Base-by-base conservation (phyloP, 495 filamentous ascomycete genomes). In the Trypethelium eluteriae region DNA sequence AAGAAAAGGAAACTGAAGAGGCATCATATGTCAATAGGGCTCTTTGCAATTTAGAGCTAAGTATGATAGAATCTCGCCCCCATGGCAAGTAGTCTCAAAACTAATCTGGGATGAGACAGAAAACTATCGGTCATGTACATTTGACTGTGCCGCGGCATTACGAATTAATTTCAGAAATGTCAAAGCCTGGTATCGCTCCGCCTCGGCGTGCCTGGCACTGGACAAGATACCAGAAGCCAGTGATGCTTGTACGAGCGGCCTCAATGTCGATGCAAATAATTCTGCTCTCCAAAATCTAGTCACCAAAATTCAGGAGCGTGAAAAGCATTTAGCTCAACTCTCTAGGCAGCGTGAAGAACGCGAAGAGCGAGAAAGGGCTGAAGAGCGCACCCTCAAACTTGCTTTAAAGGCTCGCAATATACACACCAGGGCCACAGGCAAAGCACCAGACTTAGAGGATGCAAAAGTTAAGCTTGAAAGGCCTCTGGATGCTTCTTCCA, bases 161-260 rank as follows among this genome's bases (percentile, higher is more conserved):
- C 84, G 85, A 41, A 80, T 96, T 36, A 92, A 96, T 75, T 81
- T 86, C 5, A 75, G 69, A 62, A 95, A 94, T 74, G 73, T 93
- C 71, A 98, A 98, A 77, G 92, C 93, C 3, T 89, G 85, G 74
- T 98, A 96, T 75, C 88, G 94, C 64, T 89, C 88, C 38, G 83
- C 88, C 0, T 79, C 81, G 68, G 93, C 94, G 5, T 82, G 94
- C 67, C 79, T 92, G 25, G 85, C 87, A 7, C 81, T 96, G 6
- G 85, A 86, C 69, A 88, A 86, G 72, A 75, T 94, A 63, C 71
- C 76, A 11, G 91, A 94, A 74, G 91, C 94, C 4, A 81, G 86
- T 68, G 91, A 96, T 73, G 85, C 88, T 2, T 89, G 86, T 66
- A 74, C 80, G 4, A 82, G 86, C 4, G 93, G 93, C 0, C 78